A percentile compares a stretch with the other conserved stretches of the same genome.
These are phyloP conservation scores for Epicoccum sorghinum DNA, from an alignment of 2,329 filamentous ascomycete species.

Conservation along the genomic window DNA sequence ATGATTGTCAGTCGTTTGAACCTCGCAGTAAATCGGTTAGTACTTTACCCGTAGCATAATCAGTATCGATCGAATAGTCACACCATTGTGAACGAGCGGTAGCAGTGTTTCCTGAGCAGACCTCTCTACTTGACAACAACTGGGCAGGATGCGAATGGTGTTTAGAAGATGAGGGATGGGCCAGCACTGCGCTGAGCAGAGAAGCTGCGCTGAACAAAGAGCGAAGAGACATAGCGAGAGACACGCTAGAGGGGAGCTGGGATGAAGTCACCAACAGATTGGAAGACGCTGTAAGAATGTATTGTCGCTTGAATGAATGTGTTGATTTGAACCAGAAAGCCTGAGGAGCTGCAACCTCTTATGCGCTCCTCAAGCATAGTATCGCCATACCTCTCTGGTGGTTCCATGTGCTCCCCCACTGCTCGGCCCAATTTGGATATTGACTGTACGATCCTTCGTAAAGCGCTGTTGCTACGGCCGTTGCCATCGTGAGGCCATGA, in stretches of 20 bases:
- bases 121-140: slow-evolving; percentile 17
- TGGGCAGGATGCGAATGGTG: slow-evolving; percentile 4
- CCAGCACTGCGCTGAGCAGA: slow-evolving; percentile 1
- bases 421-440: background rate
- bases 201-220: background rate
- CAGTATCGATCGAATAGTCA: slow-evolving; percentile 57
- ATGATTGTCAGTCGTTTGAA: background rate
- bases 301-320: background rate
- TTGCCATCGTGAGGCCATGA: background rate
- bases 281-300: background rate
- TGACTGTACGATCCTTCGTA: background rate
- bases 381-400: background rate
- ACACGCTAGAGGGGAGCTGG: background rate
- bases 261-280: background rate
- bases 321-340: background rate
- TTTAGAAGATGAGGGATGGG: slow-evolving; percentile 4
- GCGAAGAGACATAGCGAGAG: slow-evolving; percentile 6
- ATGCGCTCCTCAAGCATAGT: background rate
- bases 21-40: background rate
- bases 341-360: slow-evolving; percentile 1
- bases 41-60: slow-evolving; percentile 53
- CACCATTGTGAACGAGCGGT: slow-evolving; percentile 50
- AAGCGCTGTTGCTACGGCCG: background rate
- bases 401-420: background rate
- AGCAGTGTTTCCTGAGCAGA: slow-evolving; percentile 42